These are phyloP conservation scores for Brettanomyces naardenensis DNA, from an alignment of 805 yeast species.

Conservation along the genomic window DNA sequence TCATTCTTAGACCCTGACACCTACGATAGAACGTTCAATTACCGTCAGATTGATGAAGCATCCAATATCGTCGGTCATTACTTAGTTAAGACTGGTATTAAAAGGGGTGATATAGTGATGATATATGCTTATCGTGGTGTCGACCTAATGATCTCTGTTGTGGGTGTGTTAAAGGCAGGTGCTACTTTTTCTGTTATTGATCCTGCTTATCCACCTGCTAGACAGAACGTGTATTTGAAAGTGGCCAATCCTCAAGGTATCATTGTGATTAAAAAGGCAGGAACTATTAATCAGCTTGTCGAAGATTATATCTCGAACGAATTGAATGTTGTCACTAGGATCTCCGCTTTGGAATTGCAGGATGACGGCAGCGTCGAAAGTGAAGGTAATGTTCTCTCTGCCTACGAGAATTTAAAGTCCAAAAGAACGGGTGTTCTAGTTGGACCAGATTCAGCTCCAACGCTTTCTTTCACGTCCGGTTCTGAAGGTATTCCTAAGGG, in stretches of 20 bases:
- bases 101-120: conserved; percentile 93
- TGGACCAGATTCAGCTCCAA: conserved; percentile 97
- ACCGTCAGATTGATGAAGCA: conserved; percentile 83
- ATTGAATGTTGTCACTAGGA: conserved; percentile 59
- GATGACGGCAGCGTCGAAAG: conserved; percentile 70
- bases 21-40: conserved; percentile 67
- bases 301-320: conserved; percentile 70
- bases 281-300: conserved; percentile 68
- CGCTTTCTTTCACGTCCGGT: conserved; percentile 93
- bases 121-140: conserved; percentile 97
- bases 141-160: conserved; percentile 90
- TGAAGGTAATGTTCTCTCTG: conserved; percentile 50
- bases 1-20: conserved; percentile 47
- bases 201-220: conserved; percentile 97
- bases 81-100: conserved; percentile 70
- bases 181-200: conserved; percentile 98
- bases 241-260: conserved; percentile 93
- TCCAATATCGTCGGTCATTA: conserved; percentile 91
- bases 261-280: conserved; percentile 87
- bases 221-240: conserved; percentile 87
- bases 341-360: conserved; percentile 70
- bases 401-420: conserved; percentile 37
- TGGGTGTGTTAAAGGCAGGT: conserved; percentile 98
- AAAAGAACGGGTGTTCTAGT: conserved; percentile 80
- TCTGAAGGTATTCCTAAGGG: conserved; percentile 99